These are phyloP conservation scores for Fusarium miscanthi DNA, from an alignment of 2,329 filamentous ascomycete genomes.

Conservation along the genomic window DNA sequence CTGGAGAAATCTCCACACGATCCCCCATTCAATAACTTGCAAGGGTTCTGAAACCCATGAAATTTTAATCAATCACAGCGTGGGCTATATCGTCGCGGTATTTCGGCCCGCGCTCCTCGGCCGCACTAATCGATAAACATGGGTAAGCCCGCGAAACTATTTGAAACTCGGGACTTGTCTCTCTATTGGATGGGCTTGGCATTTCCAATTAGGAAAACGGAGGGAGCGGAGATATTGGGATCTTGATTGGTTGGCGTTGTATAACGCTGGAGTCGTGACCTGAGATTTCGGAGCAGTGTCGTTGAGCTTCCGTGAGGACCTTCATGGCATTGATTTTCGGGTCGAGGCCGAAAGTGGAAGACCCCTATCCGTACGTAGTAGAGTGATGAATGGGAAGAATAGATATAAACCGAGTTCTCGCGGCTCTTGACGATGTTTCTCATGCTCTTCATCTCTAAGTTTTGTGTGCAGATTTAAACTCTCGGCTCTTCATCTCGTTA, in stretches of 20 bases:
- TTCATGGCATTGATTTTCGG: neutral
- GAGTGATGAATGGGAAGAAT: neutral
- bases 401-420: conserved; percentile 20
- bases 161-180: conserved; percentile 17
- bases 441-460: neutral
- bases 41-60: conserved; percentile 16
- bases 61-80: neutral
- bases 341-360: neutral
- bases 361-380: neutral
- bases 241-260: conserved; percentile 10
- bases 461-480: no score
- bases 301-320: neutral
- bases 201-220: conserved; percentile 13
- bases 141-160: neutral
- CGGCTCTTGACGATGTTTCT: neutral
- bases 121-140: neutral
- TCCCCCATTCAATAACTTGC: neutral
- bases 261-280: neutral
- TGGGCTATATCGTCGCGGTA: neutral
- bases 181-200: neutral
- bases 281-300: neutral
- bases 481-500: neutral
- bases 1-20: conserved; percentile 3
- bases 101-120: conserved; percentile 7
- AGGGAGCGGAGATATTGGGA: conserved; percentile 17